Evolutionary conservation across 805 yeast genomes (phyloP), one percentile per base, ranked within the genome.

Genomic region (Blastobotrys americana): DNA sequence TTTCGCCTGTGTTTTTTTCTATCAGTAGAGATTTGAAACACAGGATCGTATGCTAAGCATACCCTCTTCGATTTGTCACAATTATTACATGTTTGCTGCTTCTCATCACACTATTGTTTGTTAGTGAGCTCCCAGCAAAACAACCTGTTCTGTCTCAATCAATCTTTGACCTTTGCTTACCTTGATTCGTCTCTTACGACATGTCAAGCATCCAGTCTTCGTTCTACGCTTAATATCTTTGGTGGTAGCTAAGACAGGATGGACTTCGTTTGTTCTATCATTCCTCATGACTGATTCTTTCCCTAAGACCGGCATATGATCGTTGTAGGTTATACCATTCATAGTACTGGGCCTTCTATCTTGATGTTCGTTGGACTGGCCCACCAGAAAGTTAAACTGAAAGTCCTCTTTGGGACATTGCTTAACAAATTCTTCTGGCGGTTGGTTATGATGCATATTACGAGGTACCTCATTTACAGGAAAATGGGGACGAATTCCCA

Each of bases 171-270:
- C 2, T 33, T 15, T n/a, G 35, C 49, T 37, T 34, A 48, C 51
- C 46, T 82, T 82, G 55, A 82, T 79, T 37, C 88, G 67, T 49
- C 88, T 65, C 56, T 77, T 74, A 27, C 88, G 70, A 58, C 89
- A 82, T 1, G 89, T 82, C 45, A 80, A 61, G 59, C 89, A 82
- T 2, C 90, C 90, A 0, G 88, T 81, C 55, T 84, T 68, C 2
- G 88, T 82, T 42, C 89, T 67, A 38, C 56, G 42, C 31, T 53
- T 53, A 33, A 53, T 49, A 28, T 53, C 55, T 40, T 52, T 53
- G 25, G 39, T 37, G 3, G 39, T 46, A 8, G 55, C 39, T 5
- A 49, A 34, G 16, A 43, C 13, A 4, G 52, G 49, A 33, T 45
- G 50, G n/a, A 13, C 8, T 25, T 13, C 31, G n/a, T n/a, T n/a